Conservation (phyloP, 257 asterid species). For the Scutellaria barbata region DNA sequence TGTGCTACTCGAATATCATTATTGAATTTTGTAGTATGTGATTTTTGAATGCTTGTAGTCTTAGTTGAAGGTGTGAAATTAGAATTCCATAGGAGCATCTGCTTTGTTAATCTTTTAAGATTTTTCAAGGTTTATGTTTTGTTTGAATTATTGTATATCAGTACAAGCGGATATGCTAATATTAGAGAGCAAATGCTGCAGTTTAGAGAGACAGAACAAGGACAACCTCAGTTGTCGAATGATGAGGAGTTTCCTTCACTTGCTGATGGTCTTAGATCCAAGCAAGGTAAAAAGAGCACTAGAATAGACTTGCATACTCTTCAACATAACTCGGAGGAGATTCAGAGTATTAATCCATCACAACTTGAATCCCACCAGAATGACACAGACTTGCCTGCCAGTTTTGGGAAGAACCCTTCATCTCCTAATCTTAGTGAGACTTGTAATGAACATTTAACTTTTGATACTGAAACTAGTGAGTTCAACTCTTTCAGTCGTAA, state of each 20-base stretch:
- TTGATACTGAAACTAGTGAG: too few relatives aligned
- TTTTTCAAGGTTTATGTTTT: background rate
- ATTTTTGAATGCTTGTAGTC: background rate
- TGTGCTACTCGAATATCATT: background rate
- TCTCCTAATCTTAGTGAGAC: conserved; percentile 7
- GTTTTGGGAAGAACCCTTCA: conserved; percentile 33
- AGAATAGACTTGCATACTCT: conserved; percentile 33
- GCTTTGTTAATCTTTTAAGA: background rate
- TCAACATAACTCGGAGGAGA: conserved; percentile 20
- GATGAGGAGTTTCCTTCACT: conserved; percentile 41
- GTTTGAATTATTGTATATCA: background rate
- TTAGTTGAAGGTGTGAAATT: background rate
- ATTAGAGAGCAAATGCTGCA: conserved; percentile 15
- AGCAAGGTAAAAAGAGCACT: conserved; percentile 36
- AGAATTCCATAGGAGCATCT: background rate
- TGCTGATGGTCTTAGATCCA: conserved; percentile 15
- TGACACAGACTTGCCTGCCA: conserved; percentile 30
- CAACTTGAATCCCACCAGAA: conserved; percentile 2
- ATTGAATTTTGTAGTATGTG: too few relatives aligned
- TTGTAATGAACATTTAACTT: conserved; percentile 5
- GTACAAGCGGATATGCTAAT: conserved; percentile 13
- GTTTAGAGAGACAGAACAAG: conserved; percentile 13
- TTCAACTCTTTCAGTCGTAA: background rate
- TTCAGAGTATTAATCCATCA: background rate
- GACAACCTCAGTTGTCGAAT: background rate